A percentile compares a stretch with the other conserved stretches of the same genome.
phyloP scores from a whole-genome alignment of 257 asterid genomes.

The Craterostigma plantagineum region DNA sequence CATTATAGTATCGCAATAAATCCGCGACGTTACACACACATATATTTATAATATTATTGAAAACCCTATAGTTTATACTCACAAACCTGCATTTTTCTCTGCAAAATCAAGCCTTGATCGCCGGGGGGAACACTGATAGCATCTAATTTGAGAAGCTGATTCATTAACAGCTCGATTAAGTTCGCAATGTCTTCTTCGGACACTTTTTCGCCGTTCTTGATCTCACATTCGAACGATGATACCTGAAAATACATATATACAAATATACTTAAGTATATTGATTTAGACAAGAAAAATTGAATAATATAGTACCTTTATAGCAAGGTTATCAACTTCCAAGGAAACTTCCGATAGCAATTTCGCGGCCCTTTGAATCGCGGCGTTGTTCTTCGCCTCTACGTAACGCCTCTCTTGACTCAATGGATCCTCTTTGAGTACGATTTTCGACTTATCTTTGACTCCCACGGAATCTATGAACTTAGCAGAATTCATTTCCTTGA shows the following conservation, averaged over 20 bases:
- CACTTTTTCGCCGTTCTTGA: slow-evolving; percentile 52
- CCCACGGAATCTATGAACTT: slow-evolving; percentile 54
- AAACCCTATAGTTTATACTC: neutral
- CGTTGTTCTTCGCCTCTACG: slow-evolving; percentile 52
- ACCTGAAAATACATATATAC: slow-evolving; percentile 28
- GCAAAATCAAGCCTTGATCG: slow-evolving; percentile 58
- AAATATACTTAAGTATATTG: neutral
- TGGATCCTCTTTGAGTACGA: slow-evolving; percentile 65
- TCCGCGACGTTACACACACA: no score
- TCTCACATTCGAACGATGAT: slow-evolving; percentile 44
- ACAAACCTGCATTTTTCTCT: slow-evolving; percentile 72
- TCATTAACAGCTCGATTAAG: slow-evolving; percentile 62
- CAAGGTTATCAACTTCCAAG: slow-evolving; percentile 59
- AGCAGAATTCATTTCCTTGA: slow-evolving; percentile 60
- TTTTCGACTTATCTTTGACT: slow-evolving; percentile 71
- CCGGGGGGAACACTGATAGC: slow-evolving; percentile 17
- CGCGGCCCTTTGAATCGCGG: slow-evolving; percentile 48
- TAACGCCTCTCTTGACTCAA: slow-evolving; percentile 56
- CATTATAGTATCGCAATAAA: neutral
- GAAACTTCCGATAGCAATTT: slow-evolving; percentile 49
- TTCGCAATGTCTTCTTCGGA: slow-evolving; percentile 41
- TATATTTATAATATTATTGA: no score
- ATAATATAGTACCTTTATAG: slow-evolving; percentile 29
- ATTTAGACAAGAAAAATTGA: neutral
- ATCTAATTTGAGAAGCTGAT: slow-evolving; percentile 61